A percentile compares a stretch with the other conserved stretches of the same genome.
These are phyloP conservation scores for Aspergillus leporis DNA, from an alignment of 495 filamentous ascomycete species.

Conservation along the genomic window DNA sequence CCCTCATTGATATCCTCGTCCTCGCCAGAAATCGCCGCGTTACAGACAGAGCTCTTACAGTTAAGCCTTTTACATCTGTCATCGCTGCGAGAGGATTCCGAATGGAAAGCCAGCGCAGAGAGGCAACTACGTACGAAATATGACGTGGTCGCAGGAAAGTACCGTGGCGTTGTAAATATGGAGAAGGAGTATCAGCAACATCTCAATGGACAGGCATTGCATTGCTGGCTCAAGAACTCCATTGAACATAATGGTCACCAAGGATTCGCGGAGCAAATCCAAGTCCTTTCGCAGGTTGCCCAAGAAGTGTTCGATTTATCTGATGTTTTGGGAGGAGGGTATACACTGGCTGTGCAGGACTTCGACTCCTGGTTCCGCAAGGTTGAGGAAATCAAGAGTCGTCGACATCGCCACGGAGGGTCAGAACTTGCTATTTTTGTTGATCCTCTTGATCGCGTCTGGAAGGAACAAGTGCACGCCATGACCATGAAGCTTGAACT, in stretches of 20 bases:
- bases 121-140: constrained; percentile 39
- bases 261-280: constrained; percentile 43
- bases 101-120: constrained; percentile 41
- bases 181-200: constrained; percentile 41
- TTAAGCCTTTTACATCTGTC: constrained; percentile 65
- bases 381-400: constrained; percentile 32
- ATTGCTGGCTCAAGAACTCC: constrained; percentile 39
- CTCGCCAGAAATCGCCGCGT: constrained; percentile 57
- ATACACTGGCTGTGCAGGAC: constrained; percentile 29
- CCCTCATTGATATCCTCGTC: constrained; percentile 37
- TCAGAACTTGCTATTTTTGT: constrained; percentile 33
- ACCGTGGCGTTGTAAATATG: constrained; percentile 33
- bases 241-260: constrained; percentile 28
- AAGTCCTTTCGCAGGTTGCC: constrained; percentile 42
- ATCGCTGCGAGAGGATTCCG: constrained; percentile 29
- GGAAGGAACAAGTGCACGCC: constrained; percentile 42
- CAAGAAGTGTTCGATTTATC: constrained; percentile 44
- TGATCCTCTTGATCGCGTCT: constrained; percentile 42
- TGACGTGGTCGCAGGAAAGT: constrained; percentile 35
- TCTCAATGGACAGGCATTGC: constrained; percentile 42
- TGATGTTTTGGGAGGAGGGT: constrained; percentile 30
- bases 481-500: constrained; percentile 42
- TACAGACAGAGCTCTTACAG: constrained; percentile 74
- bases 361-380: constrained; percentile 50
- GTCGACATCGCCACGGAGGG: constrained; percentile 12